Evolutionary conservation across 2,329 filamentous ascomycete genomes (phyloP), one percentile per base, ranked within the genome.

Genomic region (Nemania sp.): DNA sequence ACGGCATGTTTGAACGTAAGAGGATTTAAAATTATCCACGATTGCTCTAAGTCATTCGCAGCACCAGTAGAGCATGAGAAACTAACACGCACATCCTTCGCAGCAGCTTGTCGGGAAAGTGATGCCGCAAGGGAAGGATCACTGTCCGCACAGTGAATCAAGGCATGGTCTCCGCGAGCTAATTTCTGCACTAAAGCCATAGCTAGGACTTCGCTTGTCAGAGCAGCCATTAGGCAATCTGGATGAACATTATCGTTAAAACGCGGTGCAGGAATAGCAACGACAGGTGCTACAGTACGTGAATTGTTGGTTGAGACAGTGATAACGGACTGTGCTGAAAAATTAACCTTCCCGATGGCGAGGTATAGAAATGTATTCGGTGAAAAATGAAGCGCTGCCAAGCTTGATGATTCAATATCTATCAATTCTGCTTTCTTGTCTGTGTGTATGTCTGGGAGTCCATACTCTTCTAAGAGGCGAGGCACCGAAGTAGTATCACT

Each of bases 151-250:
- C 57, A 55, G n/a, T 62, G 57, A 3, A 66, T 15, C 3, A 66
- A 22, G n/a, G 45, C 4, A 13, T 20, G 7, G 26, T 26, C 35
- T 5, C 51, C 64, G n/a, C 51, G 5, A 2, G 64, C 20, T 18
- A 62, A 24, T 13, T 38, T 22, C 32, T 66, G 22, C 10, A 57
- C n/a, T 22, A 66, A 6, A 2, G 24, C 26, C 10, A 4, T 29
- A 7, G 64, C 64, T 5, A 66, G 51, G 1, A 66, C 13, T 58
- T 66, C 64, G n/a, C 64, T 57, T 20, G 51, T 18, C 7, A 41
- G 5, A 5, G 38, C 38, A 13, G 10, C 38, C 4, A 41, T 5
- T 3, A 41, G 13, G 10, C 11, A 11, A 35, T 35, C 32, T 11
- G 32, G 6, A 35, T 35, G 5, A 5, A 35, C 11, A 35, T 35